Percentiles rank a stretch among this genome's conserved stretches.
Conservation (phyloP, 805 yeast genomes). For the Teunomyces barrocoloradensis region DNA sequence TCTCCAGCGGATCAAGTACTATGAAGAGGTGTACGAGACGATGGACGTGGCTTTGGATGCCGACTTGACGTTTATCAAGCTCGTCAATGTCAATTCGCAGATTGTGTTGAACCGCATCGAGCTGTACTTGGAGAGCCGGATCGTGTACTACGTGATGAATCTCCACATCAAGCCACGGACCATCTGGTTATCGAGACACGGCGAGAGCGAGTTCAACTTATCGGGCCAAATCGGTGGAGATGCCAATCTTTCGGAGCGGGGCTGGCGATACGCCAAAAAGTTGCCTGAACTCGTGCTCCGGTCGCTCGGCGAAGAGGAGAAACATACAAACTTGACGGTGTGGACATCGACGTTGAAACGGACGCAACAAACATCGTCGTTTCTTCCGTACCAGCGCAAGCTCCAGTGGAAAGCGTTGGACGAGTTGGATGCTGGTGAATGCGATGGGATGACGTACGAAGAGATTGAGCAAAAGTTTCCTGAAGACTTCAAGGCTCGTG, state of each 20-base stretch:
- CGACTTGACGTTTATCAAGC: conserved; percentile 77
- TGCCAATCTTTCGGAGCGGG: conserved; percentile 79
- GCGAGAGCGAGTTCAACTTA: conserved; percentile 88
- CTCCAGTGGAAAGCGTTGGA: conserved; percentile 96
- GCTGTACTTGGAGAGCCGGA: conserved; percentile 85
- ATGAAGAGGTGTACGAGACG: conserved; percentile 75
- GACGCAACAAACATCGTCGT: conserved; percentile 89
- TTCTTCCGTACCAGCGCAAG: conserved; percentile 70
- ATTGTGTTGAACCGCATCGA: conserved; percentile 85
- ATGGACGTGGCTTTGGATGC: conserved; percentile 55
- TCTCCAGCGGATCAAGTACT: conserved; percentile 69
- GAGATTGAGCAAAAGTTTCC: conserved; percentile 84
- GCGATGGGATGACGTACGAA: conserved; percentile 93
- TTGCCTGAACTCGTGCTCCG: conserved; percentile 73
- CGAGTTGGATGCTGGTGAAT: conserved; percentile 95
- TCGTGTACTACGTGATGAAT: conserved; percentile 95
- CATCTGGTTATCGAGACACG: conserved; percentile 94
- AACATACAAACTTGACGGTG: conserved; percentile 62
- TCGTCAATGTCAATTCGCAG: conserved; percentile 84
- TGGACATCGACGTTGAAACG: conserved; percentile 94
- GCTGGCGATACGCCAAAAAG: conserved; percentile 76
- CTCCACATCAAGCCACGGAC: conserved; percentile 88
- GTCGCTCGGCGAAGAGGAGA: conserved; percentile 57
- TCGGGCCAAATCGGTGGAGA: conserved; percentile 97
- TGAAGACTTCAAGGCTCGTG: conserved; percentile 93